Conservation (phyloP, 345 rosid genomes). For the Hibiscus tridactylites region DNA sequence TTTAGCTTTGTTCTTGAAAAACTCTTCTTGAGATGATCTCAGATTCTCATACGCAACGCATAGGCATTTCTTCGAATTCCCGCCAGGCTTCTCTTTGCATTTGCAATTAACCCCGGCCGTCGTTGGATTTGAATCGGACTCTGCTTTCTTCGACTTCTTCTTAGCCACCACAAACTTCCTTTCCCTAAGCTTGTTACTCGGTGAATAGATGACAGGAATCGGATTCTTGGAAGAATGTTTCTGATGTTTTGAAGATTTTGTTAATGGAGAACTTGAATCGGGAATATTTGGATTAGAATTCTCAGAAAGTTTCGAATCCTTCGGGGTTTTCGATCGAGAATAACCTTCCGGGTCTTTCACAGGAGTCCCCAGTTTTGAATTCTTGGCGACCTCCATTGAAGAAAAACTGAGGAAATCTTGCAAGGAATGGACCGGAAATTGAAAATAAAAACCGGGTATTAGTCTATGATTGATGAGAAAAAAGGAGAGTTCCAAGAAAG, state of each 20-base stretch:
- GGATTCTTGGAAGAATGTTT: conserved; percentile 30
- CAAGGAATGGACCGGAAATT: background rate
- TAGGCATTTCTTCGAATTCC: conserved; percentile 54
- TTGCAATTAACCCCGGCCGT: background rate
- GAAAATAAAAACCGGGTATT: conserved; percentile 13
- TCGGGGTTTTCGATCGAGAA: conserved; percentile 29
- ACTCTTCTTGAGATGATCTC: conserved; percentile 83
- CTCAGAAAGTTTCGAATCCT: conserved; percentile 32
- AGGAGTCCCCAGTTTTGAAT: conserved; percentile 42
- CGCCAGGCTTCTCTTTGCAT: conserved; percentile 22
- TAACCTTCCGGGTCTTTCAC: conserved; percentile 40
- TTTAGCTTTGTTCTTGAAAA: conserved; percentile 35
- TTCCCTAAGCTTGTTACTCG: conserved; percentile 60
- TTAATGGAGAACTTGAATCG: conserved; percentile 38
- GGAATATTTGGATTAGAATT: conserved; percentile 65
- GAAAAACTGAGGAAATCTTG: background rate
- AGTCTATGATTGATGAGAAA: conserved; percentile 6
- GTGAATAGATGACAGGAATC: conserved; percentile 33
- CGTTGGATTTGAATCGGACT: background rate
- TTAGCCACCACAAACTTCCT: conserved; percentile 59
- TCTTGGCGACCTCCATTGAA: conserved; percentile 44
- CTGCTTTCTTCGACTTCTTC: background rate
- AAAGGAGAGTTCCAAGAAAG: background rate
- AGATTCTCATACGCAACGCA: conserved; percentile 73
- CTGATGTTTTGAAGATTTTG: conserved; percentile 48